These are phyloP conservation scores for Plectosphaerella sp. DNA, from an alignment of 2,329 filamentous ascomycete species.

Conservation along the genomic window DNA sequence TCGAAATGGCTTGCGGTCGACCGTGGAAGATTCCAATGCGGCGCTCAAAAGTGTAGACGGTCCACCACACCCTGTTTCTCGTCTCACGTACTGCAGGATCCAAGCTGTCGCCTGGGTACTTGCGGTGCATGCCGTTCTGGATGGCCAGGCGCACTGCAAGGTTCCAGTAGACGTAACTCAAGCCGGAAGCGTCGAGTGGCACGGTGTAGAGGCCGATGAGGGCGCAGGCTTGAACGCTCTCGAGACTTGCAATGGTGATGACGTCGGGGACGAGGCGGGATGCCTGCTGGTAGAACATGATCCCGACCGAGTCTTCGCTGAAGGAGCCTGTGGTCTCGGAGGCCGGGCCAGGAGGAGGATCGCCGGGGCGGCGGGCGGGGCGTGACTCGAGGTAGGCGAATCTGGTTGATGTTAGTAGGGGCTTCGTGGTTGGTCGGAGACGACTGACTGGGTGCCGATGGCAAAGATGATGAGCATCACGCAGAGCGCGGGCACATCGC, in stretches of 20 bases:
- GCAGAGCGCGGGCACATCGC: slow-evolving; percentile 36
- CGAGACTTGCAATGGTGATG: slow-evolving; percentile 50
- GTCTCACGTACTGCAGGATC: slow-evolving; percentile 44
- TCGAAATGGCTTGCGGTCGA: slow-evolving; percentile 47
- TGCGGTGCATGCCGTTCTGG: slow-evolving; percentile 56
- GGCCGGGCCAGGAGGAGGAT: slow-evolving; percentile 3
- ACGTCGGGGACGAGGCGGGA: slow-evolving; percentile 51
- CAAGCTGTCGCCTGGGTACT: slow-evolving; percentile 40
- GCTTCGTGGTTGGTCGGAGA: no score
- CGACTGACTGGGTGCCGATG: slow-evolving; percentile 46
- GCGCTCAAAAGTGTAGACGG: slow-evolving; percentile 51
- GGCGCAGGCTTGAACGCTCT: slow-evolving; percentile 54
- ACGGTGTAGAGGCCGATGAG: slow-evolving; percentile 52
- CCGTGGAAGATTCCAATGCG: slow-evolving; percentile 53
- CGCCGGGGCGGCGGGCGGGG: slow-evolving; percentile 9
- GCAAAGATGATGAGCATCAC: slow-evolving; percentile 43
- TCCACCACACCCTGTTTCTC: slow-evolving; percentile 54
- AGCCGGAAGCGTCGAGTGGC: slow-evolving; percentile 50
- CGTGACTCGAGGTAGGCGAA: slow-evolving; percentile 40
- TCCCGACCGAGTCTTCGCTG: slow-evolving; percentile 48
- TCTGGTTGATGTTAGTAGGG: no score
- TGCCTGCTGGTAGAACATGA: slow-evolving; percentile 53
- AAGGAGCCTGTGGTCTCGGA: slow-evolving; percentile 10
- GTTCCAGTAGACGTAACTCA: slow-evolving; percentile 53
- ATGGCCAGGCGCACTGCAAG: slow-evolving; percentile 53